Base-by-base conservation (phyloP, 495 filamentous ascomycete species). In the Oidiodendron maius region DNA sequence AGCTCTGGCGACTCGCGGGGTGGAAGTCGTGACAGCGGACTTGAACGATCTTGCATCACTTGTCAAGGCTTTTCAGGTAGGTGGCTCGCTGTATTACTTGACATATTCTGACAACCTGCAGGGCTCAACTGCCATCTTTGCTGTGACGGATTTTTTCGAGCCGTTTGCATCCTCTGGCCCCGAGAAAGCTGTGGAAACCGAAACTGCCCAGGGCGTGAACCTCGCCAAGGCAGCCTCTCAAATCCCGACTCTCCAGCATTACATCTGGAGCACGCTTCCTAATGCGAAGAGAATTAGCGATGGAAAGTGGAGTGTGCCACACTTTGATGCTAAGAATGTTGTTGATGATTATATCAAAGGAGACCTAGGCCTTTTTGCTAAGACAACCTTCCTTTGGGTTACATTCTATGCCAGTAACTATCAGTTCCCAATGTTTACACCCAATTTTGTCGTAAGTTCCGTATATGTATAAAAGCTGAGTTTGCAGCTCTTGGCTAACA, bases 181-280 rank as follows among this genome's bases (percentile, higher is more conserved):
- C 54, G 61, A 43, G 66, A 66, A 16, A 53, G 55, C 57, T n/a
- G 60, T 64, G 1, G 52, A 53, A 21, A 56, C 62, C 35, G 53
- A 58, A 53, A 39, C 45, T 15, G 36, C 60, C 23, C 66, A 69
- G 47, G 67, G 61, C 22, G 61, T 60, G 30, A 71, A 64, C 28
- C 52, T 73, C 21, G 69, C 67, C 16, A 45, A 49, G 2, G 71
- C 69, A 6, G 71, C 69, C 8, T 48, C 60, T 1, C 51, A 54
- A 20, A 69, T 61, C 0, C 26, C 47, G 2, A 62, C 63, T 1
- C 55, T 74, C 12, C 56, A 71, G 53, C 70, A 70, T 40, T 71
- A 60, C 42, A 60, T 74, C 52, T 71, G 68, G 68, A 65, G 61
- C 36, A 71, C 68, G 2, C 53, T 68, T 1, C 66, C 68, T 2